These are phyloP conservation scores for Athelia sp. DNA, from an alignment of 1,284 basidiomycete species.

Conservation along the genomic window DNA sequence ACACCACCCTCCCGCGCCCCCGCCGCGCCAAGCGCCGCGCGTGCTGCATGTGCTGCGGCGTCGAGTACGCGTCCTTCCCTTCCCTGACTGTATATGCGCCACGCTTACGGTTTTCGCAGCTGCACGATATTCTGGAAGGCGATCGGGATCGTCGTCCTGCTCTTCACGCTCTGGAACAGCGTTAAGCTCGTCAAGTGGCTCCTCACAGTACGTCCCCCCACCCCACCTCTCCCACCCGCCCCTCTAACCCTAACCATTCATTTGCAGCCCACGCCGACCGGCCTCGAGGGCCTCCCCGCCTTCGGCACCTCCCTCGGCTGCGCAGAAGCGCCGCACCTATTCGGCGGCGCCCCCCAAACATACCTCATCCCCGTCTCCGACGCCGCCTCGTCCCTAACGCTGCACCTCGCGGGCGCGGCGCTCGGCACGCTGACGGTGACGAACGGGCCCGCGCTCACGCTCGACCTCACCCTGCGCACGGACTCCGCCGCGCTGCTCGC, in stretches of 20 bases:
- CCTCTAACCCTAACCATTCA: not conserved
- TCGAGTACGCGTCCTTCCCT: slow-evolving; percentile 32
- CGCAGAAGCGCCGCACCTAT: slow-evolving; percentile 34
- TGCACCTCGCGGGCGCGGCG: slow-evolving; percentile 42
- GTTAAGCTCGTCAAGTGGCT: slow-evolving; percentile 44
- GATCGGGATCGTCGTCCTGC: slow-evolving; percentile 40
- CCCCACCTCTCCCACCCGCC: not conserved
- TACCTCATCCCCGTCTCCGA: slow-evolving; percentile 34
- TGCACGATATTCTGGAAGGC: slow-evolving; percentile 53
- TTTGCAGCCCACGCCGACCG: slow-evolving; percentile 42
- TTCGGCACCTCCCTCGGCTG: slow-evolving; percentile 52
- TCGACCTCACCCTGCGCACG: slow-evolving; percentile 41
- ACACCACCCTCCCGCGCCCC: slow-evolving; percentile 29
- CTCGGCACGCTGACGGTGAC: slow-evolving; percentile 48
- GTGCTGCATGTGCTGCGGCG: slow-evolving; percentile 51
- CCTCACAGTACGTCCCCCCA: slow-evolving; percentile 32
- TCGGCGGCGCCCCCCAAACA: slow-evolving; percentile 32
- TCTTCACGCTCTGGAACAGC: slow-evolving; percentile 37
- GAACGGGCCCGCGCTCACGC: slow-evolving; percentile 32
- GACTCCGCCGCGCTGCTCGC: slow-evolving; percentile 35
- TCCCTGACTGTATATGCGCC: not conserved
- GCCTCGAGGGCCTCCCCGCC: slow-evolving; percentile 48
- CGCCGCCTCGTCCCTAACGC: slow-evolving; percentile 31
- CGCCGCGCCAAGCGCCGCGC: slow-evolving; percentile 22
- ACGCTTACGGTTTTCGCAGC: slow-evolving; percentile 21